phyloP scores from a whole-genome alignment of 257 asterid genomes.

The Gentiana macrophylla region DNA sequence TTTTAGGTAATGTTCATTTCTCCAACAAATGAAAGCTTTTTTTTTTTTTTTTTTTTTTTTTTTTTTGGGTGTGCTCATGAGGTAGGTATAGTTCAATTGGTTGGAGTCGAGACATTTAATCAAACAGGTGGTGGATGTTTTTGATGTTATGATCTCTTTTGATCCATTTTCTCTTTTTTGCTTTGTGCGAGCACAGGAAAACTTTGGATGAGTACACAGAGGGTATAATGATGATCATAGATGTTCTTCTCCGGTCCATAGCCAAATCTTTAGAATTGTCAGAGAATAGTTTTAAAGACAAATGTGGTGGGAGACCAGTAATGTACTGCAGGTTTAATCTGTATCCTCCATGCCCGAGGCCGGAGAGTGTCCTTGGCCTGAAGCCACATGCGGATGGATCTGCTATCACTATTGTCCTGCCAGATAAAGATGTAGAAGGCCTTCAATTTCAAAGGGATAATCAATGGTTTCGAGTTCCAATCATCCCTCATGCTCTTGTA shows the following conservation, averaged over 20 bases:
- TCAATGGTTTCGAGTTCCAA: conserved; percentile 47
- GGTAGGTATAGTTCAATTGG: no score
- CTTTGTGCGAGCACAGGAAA: conserved; percentile 19
- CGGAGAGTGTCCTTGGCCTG: conserved; percentile 50
- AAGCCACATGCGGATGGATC: conserved; percentile 71
- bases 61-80: no score
- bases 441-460: conserved; percentile 51
- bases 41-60: no score
- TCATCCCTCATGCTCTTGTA: conserved; percentile 36
- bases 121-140: no score
- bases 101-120: no score
- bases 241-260: conserved; percentile 28
- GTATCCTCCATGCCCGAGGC: conserved; percentile 59
- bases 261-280: conserved; percentile 37
- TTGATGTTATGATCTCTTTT: no score
- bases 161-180: neutral
- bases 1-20: conserved; percentile 27
- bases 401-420: conserved; percentile 45
- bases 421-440: conserved; percentile 50
- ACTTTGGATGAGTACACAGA: conserved; percentile 25
- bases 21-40: neutral
- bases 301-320: conserved; percentile 28
- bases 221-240: conserved; percentile 11
- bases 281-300: conserved; percentile 33
- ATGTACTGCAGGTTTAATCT: conserved; percentile 45